phyloP scores from a whole-genome alignment of 106 monocot genomes.

The Hemerocallis citrina region DNA sequence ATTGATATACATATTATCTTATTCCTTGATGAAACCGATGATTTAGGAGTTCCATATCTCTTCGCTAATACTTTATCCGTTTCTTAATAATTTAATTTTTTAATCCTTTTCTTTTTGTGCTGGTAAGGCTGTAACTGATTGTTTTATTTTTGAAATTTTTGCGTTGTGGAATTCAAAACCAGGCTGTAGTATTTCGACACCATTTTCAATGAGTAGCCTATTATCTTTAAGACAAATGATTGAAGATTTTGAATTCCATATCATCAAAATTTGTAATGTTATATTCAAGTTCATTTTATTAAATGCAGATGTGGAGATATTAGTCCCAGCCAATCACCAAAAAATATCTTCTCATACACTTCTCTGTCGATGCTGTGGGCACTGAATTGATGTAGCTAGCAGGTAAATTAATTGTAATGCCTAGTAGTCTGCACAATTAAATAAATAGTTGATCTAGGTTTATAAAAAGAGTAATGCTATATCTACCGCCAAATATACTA shows the following conservation, averaged over 20 bases:
- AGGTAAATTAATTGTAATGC: constrained; percentile 5
- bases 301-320: constrained; percentile 60
- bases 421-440: too few species aligned
- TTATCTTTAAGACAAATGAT: background rate
- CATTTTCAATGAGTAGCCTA: background rate
- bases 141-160: too few species aligned
- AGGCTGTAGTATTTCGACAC: too few species aligned
- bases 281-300: background rate
- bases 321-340: constrained; percentile 47
- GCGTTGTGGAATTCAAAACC: background rate
- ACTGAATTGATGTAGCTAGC: constrained; percentile 55
- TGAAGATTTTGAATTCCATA: background rate
- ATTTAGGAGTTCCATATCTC: background rate
- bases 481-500: too few species aligned
- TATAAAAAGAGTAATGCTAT: too few species aligned
- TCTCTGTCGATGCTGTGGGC: constrained; percentile 73
- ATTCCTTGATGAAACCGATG: background rate
- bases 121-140: background rate
- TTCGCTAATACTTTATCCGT: background rate
- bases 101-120: background rate
- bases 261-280: background rate
- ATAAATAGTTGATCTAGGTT: background rate
- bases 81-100: background rate
- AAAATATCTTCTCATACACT: constrained; percentile 50
- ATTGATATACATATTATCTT: background rate